A percentile compares a stretch with the other conserved stretches of the same genome.
phyloP scores from a whole-genome alignment of 1,284 basidiomycete species.

The Psilocybe mexicana region DNA sequence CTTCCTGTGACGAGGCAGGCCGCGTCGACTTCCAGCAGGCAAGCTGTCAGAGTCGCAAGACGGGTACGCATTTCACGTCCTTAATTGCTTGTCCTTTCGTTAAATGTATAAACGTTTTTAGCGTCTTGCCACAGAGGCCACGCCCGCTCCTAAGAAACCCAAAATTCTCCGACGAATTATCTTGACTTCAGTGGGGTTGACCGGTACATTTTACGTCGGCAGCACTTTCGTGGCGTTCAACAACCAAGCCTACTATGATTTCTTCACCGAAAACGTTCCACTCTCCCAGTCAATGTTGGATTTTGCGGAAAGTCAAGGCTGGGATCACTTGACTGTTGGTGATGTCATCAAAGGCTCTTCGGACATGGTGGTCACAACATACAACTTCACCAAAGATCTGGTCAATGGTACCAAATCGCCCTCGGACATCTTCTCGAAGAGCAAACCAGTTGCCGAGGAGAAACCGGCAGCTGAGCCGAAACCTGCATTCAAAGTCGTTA shows the following conservation, averaged over 20 bases:
- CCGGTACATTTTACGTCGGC: constrained; percentile 79
- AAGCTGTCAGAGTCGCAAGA: constrained; percentile 48
- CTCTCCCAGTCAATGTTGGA: constrained; percentile 77
- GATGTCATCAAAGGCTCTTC: constrained; percentile 60
- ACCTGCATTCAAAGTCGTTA: constrained; percentile 46
- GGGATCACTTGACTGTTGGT: constrained; percentile 70
- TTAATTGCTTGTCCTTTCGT: constrained; percentile 2
- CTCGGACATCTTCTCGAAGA: constrained; percentile 38
- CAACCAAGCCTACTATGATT: constrained; percentile 73
- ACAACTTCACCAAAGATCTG: constrained; percentile 47
- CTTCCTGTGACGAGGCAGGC: constrained; percentile 54
- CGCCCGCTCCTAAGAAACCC: constrained; percentile 49
- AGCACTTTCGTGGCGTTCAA: constrained; percentile 77
- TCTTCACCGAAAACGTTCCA: constrained; percentile 82
- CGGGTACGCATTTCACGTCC: constrained; percentile 44
- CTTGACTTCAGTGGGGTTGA: constrained; percentile 57
- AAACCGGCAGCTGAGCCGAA: constrained; percentile 37
- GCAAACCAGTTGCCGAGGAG: constrained; percentile 41
- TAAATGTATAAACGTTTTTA: constrained; percentile 26
- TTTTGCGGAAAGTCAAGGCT: constrained; percentile 76
- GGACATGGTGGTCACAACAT: constrained; percentile 51
- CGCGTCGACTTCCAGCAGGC: constrained; percentile 46
- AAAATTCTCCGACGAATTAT: constrained; percentile 55
- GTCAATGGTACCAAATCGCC: constrained; percentile 38
- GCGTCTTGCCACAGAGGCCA: constrained; percentile 59